phyloP scores from a whole-genome alignment of 371 early-diverging fungal genomes.

The Polyrhizophydium stewartii region DNA sequence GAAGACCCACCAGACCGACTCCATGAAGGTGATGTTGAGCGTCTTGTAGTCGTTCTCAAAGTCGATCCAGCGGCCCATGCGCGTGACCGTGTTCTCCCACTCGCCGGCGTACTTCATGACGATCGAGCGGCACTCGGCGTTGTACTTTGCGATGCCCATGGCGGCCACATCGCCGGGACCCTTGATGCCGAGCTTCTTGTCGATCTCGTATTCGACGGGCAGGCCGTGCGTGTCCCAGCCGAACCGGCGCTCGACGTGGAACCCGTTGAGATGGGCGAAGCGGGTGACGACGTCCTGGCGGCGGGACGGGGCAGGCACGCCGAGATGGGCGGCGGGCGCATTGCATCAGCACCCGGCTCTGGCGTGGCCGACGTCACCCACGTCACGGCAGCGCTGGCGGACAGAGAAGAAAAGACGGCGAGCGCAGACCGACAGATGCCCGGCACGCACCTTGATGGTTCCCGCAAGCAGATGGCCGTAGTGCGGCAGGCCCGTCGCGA shows the following conservation, averaged over 20 bases:
- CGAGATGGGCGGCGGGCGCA: not conserved
- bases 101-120: constrained; percentile 98
- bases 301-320: not conserved
- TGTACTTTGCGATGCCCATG: constrained; percentile 99
- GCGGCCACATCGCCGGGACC: constrained; percentile 87
- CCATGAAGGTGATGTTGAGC: constrained; percentile 95
- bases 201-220: constrained; percentile 99
- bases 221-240: constrained; percentile 99
- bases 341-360: too few relatives aligned
- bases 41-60: constrained; percentile 99
- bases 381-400: too few relatives aligned
- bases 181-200: constrained; percentile 94
- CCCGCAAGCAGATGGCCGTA: constrained; percentile 99
- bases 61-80: constrained; percentile 99
- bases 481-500: constrained; percentile 99
- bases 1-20: constrained; percentile 99
- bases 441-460: constrained; percentile 90
- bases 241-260: constrained; percentile 97
- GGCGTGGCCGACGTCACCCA: too few relatives aligned
- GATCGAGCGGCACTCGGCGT: constrained; percentile 97
- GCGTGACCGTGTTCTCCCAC: constrained; percentile 96
- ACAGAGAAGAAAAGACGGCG: too few relatives aligned
- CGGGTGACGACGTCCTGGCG: constrained; percentile 95
- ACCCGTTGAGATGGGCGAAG: constrained; percentile 96
- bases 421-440: not conserved